These are phyloP conservation scores for Madurella fahalii DNA, from an alignment of 2,329 filamentous ascomycete genomes.

Conservation along the genomic window DNA sequence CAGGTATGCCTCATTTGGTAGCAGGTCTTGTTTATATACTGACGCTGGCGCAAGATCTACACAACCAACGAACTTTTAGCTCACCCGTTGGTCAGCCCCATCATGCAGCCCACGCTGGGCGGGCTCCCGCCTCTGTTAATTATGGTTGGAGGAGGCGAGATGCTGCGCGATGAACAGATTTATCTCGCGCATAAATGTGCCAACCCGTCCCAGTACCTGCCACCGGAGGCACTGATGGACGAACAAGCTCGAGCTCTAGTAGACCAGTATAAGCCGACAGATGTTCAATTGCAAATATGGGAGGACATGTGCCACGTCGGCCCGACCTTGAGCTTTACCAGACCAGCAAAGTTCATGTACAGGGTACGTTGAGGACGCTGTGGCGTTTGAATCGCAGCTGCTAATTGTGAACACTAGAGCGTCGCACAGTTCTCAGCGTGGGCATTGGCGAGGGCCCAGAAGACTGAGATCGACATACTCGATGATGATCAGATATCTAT, in stretches of 20 bases:
- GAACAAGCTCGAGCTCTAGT: slow-evolving; percentile 58
- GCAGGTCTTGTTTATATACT: slow-evolving; percentile 15
- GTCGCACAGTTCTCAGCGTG: slow-evolving; percentile 92
- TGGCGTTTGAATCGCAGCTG: neutral
- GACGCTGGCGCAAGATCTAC: slow-evolving; percentile 48
- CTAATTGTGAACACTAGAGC: slow-evolving; percentile 32
- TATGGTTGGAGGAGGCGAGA: slow-evolving; percentile 81
- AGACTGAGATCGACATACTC: slow-evolving; percentile 72
- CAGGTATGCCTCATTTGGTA: slow-evolving; percentile 54
- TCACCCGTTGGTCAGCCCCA: slow-evolving; percentile 86
- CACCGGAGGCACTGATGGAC: slow-evolving; percentile 59
- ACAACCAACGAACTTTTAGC: slow-evolving; percentile 79
- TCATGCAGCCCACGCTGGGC: slow-evolving; percentile 82
- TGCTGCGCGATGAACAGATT: slow-evolving; percentile 89
- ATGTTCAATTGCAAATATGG: slow-evolving; percentile 94
- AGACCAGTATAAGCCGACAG: slow-evolving; percentile 70
- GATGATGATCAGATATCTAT: slow-evolving; percentile 75
- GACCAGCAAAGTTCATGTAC: slow-evolving; percentile 96
- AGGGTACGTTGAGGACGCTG: slow-evolving; percentile 42
- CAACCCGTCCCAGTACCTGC: slow-evolving; percentile 72
- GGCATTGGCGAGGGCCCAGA: slow-evolving; percentile 79
- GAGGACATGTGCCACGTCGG: slow-evolving; percentile 91
- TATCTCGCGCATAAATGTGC: slow-evolving; percentile 94
- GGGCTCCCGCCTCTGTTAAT: slow-evolving; percentile 85
- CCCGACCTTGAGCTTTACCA: slow-evolving; percentile 89